Base-by-base conservation (phyloP, 2,329 filamentous ascomycete species). In the Xylariaceae sp. region DNA sequence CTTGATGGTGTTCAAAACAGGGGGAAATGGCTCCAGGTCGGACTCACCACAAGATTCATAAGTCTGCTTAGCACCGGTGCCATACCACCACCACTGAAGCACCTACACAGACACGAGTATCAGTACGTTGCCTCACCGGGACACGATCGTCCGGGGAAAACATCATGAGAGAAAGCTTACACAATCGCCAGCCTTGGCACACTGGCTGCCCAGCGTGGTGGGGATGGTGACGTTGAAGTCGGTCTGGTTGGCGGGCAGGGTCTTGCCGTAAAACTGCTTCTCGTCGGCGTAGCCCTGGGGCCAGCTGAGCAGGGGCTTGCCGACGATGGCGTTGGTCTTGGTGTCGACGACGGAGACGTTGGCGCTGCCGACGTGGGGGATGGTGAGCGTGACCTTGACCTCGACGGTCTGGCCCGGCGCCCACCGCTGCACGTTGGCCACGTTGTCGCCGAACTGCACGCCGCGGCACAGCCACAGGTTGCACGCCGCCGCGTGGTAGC, bases 261-360 rank as follows among this genome's bases (percentile, higher is more conserved):
- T 45, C 39, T 61, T 52, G 43, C 57, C 57, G 56, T 68, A 67
- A 55, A 64, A 67, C 51, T 60, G 53, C 50, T 47, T 49, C 63
- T 67, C 65, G 32, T 66, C 66, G 29, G 67, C 67, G 36, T 69
- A 68, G 4, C 67, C 66, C 10, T 55, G 47, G 13, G 59, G 60
- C 64, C 65, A 68, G 50, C 1, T 35, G 21, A 67, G 50, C 36
- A 75, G 62, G 3, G 71, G 69, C 3, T 51, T 27, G 16, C 72
- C 69, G 41, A 76, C 62, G 57, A 75, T 64, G n/a, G 65, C 53
- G 61, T 76, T 76, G 55, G 67, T 71, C 39, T 69, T 64, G 13
- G 75, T 77, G 52, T 79, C 75, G 53, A 80, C 76, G 46, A 80
- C 69, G 35, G 73, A 76, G 49, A 80, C 77, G 58, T 81, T 80